phyloP scores from a whole-genome alignment of 768 basidiomycete species.

The Lenzites betulinus region DNA sequence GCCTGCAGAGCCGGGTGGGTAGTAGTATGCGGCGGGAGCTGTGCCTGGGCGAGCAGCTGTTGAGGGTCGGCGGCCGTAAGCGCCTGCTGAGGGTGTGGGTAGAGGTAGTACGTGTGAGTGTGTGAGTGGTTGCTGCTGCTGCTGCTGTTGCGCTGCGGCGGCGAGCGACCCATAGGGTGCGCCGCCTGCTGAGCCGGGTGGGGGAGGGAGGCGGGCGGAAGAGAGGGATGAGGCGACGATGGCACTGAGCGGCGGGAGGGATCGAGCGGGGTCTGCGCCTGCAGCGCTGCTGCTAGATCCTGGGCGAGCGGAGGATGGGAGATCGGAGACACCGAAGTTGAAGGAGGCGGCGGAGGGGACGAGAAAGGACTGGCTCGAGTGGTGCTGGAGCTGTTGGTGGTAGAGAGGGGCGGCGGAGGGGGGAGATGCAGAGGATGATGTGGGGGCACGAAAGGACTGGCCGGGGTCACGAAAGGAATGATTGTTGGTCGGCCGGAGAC shows the following conservation, averaged over 20 bases:
- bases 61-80: constrained; percentile 54
- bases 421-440: constrained; percentile 44
- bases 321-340: constrained; percentile 46
- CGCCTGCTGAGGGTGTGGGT: constrained; percentile 46
- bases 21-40: constrained; percentile 66
- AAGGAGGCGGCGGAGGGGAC: constrained; percentile 51
- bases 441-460: constrained; percentile 80
- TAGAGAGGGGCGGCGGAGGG: constrained; percentile 32
- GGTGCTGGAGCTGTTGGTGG: constrained; percentile 33
- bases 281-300: constrained; percentile 51
- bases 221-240: constrained; percentile 73
- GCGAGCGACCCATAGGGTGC: constrained; percentile 40
- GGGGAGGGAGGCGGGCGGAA: constrained; percentile 38
- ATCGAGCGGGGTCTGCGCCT: constrained; percentile 44
- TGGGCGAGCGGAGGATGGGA: constrained; percentile 42
- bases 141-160: constrained; percentile 39
- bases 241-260: constrained; percentile 74
- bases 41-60: constrained; percentile 69
- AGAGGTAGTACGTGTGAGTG: constrained; percentile 58
- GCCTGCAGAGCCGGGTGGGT: constrained; percentile 40
- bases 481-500: constrained; percentile 41
- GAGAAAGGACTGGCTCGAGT: constrained; percentile 68
- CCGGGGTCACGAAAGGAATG: constrained; percentile 81
- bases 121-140: constrained; percentile 37
- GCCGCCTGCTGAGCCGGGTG: constrained; percentile 39